A percentile compares a stretch with the other conserved stretches of the same genome.
Conservation (phyloP, 352 stramenopile species). For the Phytophthora hybrid region DNA sequence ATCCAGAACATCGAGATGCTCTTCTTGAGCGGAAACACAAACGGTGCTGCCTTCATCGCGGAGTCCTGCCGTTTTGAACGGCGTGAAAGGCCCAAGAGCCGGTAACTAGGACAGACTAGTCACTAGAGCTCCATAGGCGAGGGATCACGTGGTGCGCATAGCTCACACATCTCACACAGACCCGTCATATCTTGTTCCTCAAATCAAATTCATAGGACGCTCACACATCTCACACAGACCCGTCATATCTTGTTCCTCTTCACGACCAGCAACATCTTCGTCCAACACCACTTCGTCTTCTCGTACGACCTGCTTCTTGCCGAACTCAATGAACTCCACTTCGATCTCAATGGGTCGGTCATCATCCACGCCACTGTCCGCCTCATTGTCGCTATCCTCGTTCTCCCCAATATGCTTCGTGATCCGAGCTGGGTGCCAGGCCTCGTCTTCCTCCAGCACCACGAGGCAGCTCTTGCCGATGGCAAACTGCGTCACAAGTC, state of each 20-base stretch:
- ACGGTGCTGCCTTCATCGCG: too few relatives aligned
- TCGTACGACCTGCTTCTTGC: slow-evolving; percentile 67
- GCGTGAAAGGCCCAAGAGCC: too few relatives aligned
- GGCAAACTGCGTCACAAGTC: slow-evolving; percentile 57
- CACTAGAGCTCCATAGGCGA: too few relatives aligned
- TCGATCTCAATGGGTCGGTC: slow-evolving; percentile 48
- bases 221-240: slow-evolving; percentile 92
- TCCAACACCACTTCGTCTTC: slow-evolving; percentile 75
- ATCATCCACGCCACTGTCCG: slow-evolving; percentile 9
- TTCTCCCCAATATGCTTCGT: slow-evolving; percentile 42
- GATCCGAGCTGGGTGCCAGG: slow-evolving; percentile 80
- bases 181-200: slow-evolving; percentile 60
- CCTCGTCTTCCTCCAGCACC: slow-evolving; percentile 72
- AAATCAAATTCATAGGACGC: slow-evolving; percentile 92
- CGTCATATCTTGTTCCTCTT: slow-evolving; percentile 65
- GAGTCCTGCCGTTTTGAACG: too few relatives aligned
- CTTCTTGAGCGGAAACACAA: too few relatives aligned
- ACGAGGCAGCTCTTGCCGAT: slow-evolving; percentile 69
- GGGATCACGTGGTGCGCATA: slow-evolving; percentile 94
- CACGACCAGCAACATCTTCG: slow-evolving; percentile 68
- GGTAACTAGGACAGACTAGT: too few relatives aligned
- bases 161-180: slow-evolving; percentile 92
- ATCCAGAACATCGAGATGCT: too few relatives aligned
- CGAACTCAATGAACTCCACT: slow-evolving; percentile 84
- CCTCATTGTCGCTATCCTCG: slow-evolving; percentile 16